Evolutionary conservation across 73 alveolate species (phyloP), one percentile per base, ranked within the genome.

Genomic region (Stentor coeruleus): DNA sequence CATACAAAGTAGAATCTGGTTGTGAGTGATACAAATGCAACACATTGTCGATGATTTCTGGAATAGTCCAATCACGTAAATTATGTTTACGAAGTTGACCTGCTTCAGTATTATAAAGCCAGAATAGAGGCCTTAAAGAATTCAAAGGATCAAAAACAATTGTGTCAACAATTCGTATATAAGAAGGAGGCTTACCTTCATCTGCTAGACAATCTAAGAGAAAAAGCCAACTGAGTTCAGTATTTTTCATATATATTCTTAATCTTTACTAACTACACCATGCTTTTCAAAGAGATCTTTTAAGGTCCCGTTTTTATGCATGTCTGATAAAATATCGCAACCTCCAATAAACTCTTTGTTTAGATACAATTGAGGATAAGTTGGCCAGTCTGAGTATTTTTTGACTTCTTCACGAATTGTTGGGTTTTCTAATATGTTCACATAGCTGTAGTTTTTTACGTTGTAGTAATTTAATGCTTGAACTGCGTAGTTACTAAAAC

Each of bases 361-460:
- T 3, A 94, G 59, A 74, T 92, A 94, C 6, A 94, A 86, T 81
- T 94, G 90, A 6, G 98, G 98, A 60, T 91, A 86, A 3, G 97
- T 94, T 20, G 97, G 96, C 98, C 98, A 94, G 81, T 92, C 87
- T 6, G 97, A 88, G 82, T 80, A 94, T 84, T 91, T 85, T 84
- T 91, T 91, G 77, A 88, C 59, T 26, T 88, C 94, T 42, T 91
- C 94, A 40, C 94, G 88, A 0, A 91, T 79, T 31, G 38, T 59
- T 41, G 74, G 89, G 58, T 84, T 84, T 60, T 72, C 91, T n/a
- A 88, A 82, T 20, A 91, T 92, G 72, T 91, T 87, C 39, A 91
- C 89, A 74, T 35, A 77, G 31, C 38, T 38, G 86, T 39, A 91
- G 74, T 81, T 28, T 36, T 58, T 35, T 3, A 81, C 39, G 6